Conservation (phyloP, 495 filamentous ascomycete genomes). For the Neurospora sp. region DNA sequence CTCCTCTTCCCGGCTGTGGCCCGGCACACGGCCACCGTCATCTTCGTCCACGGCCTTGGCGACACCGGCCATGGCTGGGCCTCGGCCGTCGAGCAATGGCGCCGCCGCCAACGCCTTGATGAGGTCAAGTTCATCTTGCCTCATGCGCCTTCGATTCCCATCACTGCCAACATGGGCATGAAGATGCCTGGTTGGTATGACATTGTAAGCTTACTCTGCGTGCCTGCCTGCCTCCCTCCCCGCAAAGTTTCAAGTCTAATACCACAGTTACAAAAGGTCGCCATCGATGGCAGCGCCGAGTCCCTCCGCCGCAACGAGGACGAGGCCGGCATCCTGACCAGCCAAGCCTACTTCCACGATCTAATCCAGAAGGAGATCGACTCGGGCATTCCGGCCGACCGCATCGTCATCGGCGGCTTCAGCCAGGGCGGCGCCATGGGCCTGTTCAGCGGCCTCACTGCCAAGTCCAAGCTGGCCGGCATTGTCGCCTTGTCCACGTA, state of each 20-base stretch:
- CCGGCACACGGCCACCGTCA: slow-evolving; percentile 88
- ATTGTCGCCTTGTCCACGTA: slow-evolving; percentile 83
- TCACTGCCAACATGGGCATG: slow-evolving; percentile 77
- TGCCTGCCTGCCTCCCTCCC: not conserved
- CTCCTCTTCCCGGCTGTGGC: slow-evolving; percentile 79
- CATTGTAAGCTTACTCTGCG: slow-evolving; percentile 48
- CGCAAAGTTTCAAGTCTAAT: not conserved
- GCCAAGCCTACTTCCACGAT: slow-evolving; percentile 62
- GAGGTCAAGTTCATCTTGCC: slow-evolving; percentile 91
- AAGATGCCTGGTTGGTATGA: slow-evolving; percentile 90
- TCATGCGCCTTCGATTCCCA: slow-evolving; percentile 81
- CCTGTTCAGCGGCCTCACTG: slow-evolving; percentile 58
- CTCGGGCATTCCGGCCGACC: slow-evolving; percentile 67
- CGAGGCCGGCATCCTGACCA: slow-evolving; percentile 66
- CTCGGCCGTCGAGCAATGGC: slow-evolving; percentile 79
- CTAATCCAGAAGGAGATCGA: slow-evolving; percentile 78
- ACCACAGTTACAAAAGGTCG: slow-evolving; percentile 9
- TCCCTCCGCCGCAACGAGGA: slow-evolving; percentile 47
- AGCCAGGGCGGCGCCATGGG: slow-evolving; percentile 47
- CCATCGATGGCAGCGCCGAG: slow-evolving; percentile 35
- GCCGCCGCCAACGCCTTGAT: slow-evolving; percentile 69
- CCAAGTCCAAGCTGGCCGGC: slow-evolving; percentile 66
- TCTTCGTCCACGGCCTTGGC: slow-evolving; percentile 85
- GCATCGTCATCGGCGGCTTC: slow-evolving; percentile 71
- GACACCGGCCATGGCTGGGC: slow-evolving; percentile 61